Conservation (phyloP, 805 yeast species). For the Candida morakotiae region DNA sequence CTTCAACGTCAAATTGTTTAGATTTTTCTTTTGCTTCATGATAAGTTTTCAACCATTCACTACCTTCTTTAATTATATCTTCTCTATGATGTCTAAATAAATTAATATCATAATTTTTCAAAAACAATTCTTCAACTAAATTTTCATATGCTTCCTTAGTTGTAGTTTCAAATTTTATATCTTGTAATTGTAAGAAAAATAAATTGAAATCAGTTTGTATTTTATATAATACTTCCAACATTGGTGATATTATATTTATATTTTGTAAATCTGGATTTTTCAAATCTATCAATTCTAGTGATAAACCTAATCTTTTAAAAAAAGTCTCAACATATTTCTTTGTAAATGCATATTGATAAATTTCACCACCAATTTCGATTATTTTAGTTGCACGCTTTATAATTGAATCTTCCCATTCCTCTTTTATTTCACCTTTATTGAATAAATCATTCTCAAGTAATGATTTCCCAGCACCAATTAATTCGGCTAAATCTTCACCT, state of each 20-base stretch:
- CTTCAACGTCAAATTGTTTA: constrained; percentile 17
- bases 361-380: constrained; percentile 60
- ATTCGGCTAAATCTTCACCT: constrained; percentile 79
- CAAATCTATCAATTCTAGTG: constrained; percentile 28
- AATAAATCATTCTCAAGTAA: constrained; percentile 39
- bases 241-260: constrained; percentile 48
- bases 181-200: constrained; percentile 67
- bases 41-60: constrained; percentile 53
- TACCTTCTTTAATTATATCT: constrained; percentile 38
- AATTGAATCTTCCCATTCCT: constrained; percentile 49
- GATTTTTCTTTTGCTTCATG: constrained; percentile 37
- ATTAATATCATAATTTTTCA: constrained; percentile 20
- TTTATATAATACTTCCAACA: constrained; percentile 56
- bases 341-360: constrained; percentile 61
- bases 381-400: constrained; percentile 59
- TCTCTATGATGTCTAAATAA: constrained; percentile 21
- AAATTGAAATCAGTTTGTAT: constrained; percentile 75
- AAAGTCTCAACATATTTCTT: constrained; percentile 54
- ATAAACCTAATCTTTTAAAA: constrained; percentile 67
- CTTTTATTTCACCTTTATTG: constrained; percentile 36
- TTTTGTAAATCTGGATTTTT: constrained; percentile 34
- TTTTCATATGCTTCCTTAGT: constrained; percentile 8
- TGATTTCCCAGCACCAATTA: constrained; percentile 68
- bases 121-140: constrained; percentile 17
- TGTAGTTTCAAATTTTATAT: constrained; percentile 25